Evolutionary conservation across 2,329 filamentous ascomycete genomes (phyloP), one percentile per base, ranked within the genome.

Genomic region (Cryphonectria parasitica): DNA sequence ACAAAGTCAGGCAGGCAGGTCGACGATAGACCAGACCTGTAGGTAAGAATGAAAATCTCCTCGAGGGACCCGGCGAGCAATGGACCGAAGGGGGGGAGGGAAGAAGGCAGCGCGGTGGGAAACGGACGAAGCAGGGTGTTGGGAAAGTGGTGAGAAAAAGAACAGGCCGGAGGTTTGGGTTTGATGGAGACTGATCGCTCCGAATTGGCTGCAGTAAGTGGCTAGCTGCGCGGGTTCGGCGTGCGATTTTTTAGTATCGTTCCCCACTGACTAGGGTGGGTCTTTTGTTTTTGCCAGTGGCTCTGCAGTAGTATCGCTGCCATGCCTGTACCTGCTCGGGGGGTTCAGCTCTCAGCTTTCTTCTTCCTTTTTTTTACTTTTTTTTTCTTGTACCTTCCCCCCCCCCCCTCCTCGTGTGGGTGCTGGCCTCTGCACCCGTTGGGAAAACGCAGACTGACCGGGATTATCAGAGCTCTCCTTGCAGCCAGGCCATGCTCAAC

Each of bases 1-100:
- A 71, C 64, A 73, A 73, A 69, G 66, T 63, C 67, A 70, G 73
- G 71, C 70, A 67, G 74, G 68, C 71, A 65, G 67, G 56, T 61
- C 71, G 73, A 75, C 74, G 73, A 43, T 22, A 43, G 54, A 54
- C 52, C 41, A 43, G 54, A 68, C 52, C 39, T 19, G 19, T 28
- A 11, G 25, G 71, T 71, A 72, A 52, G 58, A 61, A 22, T 28
- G 45, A 65, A 19, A 49, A 52, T 69, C 64, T 71, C 64, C 69
- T 71, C 71, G 34, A 66, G 64, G 25, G 61, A 45, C 64, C 66
- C 45, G 39, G 52, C 41, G 60, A 67, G 64, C 31, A 41, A 65
- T 45, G 58, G 69, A 58, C 25, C 54, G 41, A 66, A 17, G 71
- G 17, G 60, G 72, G 71, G 45, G 13, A 69, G 64, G 56, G 15